phyloP scores from a whole-genome alignment of 352 stramenopile species.

The Pythium guiyangense region DNA sequence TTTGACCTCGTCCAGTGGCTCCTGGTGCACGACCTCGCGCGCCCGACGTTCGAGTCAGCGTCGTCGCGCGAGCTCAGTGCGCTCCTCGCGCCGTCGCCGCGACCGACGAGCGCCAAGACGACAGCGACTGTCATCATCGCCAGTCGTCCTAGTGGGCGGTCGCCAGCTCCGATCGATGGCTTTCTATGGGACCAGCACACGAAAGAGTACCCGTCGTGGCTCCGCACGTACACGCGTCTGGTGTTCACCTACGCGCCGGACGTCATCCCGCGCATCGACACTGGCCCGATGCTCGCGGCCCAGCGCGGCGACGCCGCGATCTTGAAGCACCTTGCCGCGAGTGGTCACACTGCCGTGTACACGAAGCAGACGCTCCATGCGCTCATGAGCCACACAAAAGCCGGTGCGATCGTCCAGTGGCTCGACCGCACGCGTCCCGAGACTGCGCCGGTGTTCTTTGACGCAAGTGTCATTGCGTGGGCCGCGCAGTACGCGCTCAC shows the following conservation, averaged over 20 bases:
- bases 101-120: conserved; percentile 6
- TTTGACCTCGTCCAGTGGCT: conserved; percentile 32
- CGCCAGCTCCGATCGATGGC: neutral
- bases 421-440: conserved; percentile 16
- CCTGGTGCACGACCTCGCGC: conserved; percentile 12
- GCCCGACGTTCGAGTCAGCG: conserved; percentile 9
- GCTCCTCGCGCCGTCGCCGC: conserved; percentile 7
- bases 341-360: conserved; percentile 29
- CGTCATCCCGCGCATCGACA: conserved; percentile 18
- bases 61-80: neutral
- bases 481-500: conserved; percentile 28
- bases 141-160: neutral
- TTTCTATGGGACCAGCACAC: conserved; percentile 29
- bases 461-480: conserved; percentile 26
- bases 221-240: conserved; percentile 20
- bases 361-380: conserved; percentile 24
- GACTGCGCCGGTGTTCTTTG: neutral
- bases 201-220: conserved; percentile 24
- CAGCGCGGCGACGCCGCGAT: conserved; percentile 26
- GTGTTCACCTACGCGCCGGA: conserved; percentile 19
- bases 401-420: conserved; percentile 26
- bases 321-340: conserved; percentile 17
- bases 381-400: conserved; percentile 29
- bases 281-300: conserved; percentile 26
- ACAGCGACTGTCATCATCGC: conserved; percentile 8